Evolutionary conservation across 192 early-diverging fungal genomes (phyloP), one percentile per base, ranked within the genome.

Genomic region (Rhizophlyctis rosea): DNA sequence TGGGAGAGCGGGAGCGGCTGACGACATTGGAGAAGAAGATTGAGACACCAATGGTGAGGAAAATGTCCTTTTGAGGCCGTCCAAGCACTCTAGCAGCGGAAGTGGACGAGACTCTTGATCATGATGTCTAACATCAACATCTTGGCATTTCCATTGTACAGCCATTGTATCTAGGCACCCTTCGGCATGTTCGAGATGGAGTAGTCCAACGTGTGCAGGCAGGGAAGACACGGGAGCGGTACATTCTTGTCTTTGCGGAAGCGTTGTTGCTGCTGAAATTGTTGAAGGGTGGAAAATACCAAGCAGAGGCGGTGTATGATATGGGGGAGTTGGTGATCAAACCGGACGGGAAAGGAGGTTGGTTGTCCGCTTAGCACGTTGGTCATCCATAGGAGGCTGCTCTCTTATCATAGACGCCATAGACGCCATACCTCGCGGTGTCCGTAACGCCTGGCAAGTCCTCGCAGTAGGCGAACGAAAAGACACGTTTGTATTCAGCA

Each of bases 161-260:
- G 78, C 73, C 68, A 13, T 44, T 83, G n/a, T 49, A 61, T n/a
- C 59, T 78, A 34, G 59, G 57, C 9, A 75, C 80, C 21, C 82
- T 77, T 53, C 67, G 75, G 55, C 66, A 72, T 33, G 34, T 82
- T 18, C 72, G 73, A 14, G 81, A 83, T 35, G 81, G 81, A 16
- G 29, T 53, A 4, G 32, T 75, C 36, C 33, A 62, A 18, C 33
- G 67, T 25, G 67, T 71, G 2, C 11, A 58, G 21, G 59, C 60
- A 21, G 68, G 74, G 34, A 81, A 80, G 52, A 50, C 70, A 24
- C 77, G 76, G 32, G 81, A 83, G 23, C 64, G 78, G 49, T 75
- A 76, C 55, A 57, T 79, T 4, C 48, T 76, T n/a, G 54, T 83
- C 1, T 83, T 77, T 54, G 66, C 64, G 32, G 81, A 83, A 24